phyloP scores from a whole-genome alignment of 352 stramenopile species.

The Discostella stelligera region DNA sequence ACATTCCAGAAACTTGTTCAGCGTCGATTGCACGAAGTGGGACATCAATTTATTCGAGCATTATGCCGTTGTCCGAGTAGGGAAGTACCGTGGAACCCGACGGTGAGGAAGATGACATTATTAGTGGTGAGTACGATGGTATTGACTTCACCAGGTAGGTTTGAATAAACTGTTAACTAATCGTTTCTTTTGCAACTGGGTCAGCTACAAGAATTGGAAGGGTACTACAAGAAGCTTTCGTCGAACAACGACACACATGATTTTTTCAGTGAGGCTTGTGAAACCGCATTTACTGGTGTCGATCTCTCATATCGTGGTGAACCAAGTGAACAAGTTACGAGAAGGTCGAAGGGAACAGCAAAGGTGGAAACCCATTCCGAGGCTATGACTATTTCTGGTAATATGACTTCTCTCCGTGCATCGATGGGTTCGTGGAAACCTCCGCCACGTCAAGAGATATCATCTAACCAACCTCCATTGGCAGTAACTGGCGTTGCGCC shows the following conservation, averaged over 20 bases:
- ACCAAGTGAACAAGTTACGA: neutral
- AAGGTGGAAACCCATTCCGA: conserved; percentile 17
- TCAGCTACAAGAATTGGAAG: conserved; percentile 57
- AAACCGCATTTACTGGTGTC: conserved; percentile 35
- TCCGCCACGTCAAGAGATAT: conserved; percentile 13
- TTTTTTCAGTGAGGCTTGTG: conserved; percentile 29
- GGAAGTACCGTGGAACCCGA: conserved; percentile 80
- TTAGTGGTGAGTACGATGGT: conserved; percentile 34
- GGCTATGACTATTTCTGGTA: conserved; percentile 1
- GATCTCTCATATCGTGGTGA: conserved; percentile 3
- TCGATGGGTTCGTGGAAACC: conserved; percentile 66
- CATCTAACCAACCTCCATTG: conserved; percentile 57
- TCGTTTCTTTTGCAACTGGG: neutral
- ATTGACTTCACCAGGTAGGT: neutral
- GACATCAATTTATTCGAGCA: conserved; percentile 50
- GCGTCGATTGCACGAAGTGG: conserved; percentile 32
- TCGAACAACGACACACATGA: conserved; percentile 1
- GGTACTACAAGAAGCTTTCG: conserved; percentile 51
- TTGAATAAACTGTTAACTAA: too few relatives aligned
- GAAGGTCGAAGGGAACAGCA: conserved; percentile 14
- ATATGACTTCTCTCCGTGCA: conserved; percentile 51
- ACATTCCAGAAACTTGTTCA: conserved; percentile 50
- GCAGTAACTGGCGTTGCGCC: conserved; percentile 83
- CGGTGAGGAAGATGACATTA: conserved; percentile 81
- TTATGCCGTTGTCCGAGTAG: conserved; percentile 35